A percentile compares a stretch with the other conserved stretches of the same genome.
phyloP scores from a whole-genome alignment of 2,329 filamentous ascomycete genomes.

The Davidsoniella australis region DNA sequence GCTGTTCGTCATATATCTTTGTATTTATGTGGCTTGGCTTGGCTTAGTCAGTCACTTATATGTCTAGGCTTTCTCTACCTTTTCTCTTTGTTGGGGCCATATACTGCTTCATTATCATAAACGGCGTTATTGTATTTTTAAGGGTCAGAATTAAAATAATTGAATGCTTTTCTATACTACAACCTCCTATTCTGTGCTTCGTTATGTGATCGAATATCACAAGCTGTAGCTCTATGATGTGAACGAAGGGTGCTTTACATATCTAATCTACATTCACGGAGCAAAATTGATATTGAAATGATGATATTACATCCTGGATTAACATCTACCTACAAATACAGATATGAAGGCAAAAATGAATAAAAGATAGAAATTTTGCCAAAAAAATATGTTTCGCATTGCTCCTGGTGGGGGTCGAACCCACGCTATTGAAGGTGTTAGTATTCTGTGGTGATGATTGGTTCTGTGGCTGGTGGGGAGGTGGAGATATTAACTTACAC shows the following conservation, averaged over 20 bases:
- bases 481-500: conserved; percentile 9
- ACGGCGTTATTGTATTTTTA: not conserved
- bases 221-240: too few relatives aligned
- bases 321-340: too few relatives aligned
- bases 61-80: not conserved
- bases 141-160: not conserved
- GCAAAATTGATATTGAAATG: too few relatives aligned
- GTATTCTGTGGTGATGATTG: conserved; percentile 9
- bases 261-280: too few relatives aligned
- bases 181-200: too few relatives aligned
- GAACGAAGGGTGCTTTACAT: too few relatives aligned
- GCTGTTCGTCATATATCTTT: not conserved
- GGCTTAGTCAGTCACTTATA: not conserved
- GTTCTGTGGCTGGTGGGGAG: not conserved
- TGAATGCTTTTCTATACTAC: too few relatives aligned
- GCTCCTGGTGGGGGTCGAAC: conserved; percentile 15
- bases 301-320: too few relatives aligned
- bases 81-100: not conserved
- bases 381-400: conserved; percentile 12
- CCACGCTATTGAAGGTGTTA: conserved; percentile 13
- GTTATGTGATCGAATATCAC: too few relatives aligned
- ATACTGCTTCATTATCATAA: not conserved
- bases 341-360: too few relatives aligned
- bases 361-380: not conserved
- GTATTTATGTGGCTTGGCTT: not conserved